These are phyloP conservation scores for Skeletonema tropicum DNA, from an alignment of 108 stramenopile genomes.

Conservation along the genomic window DNA sequence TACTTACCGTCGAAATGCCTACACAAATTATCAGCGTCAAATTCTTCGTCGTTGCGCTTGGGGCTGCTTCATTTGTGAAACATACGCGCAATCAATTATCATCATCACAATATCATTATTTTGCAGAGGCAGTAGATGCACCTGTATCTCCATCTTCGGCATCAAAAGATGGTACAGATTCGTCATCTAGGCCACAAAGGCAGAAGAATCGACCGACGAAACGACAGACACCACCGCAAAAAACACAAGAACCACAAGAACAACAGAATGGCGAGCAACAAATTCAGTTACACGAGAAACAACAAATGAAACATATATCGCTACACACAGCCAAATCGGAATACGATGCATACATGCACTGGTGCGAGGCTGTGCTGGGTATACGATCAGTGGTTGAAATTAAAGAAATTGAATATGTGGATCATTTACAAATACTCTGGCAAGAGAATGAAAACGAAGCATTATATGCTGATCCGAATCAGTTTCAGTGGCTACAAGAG, in stretches of 20 bases:
- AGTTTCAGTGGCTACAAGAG: conserved; percentile 41
- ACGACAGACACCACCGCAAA: neutral
- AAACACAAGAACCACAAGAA: neutral
- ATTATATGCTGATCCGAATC: conserved; percentile 7
- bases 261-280: conserved; percentile 47
- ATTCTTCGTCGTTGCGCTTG: neutral
- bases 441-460: conserved; percentile 43
- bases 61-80: neutral
- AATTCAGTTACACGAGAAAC: conserved; percentile 61
- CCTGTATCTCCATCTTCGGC: neutral
- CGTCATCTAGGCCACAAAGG: neutral
- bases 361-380: conserved; percentile 64
- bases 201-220: neutral
- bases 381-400: conserved; percentile 70
- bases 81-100: neutral
- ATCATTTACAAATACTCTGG: conserved; percentile 58
- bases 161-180: neutral
- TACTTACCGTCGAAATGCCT: neutral
- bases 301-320: conserved; percentile 6
- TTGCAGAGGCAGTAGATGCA: neutral
- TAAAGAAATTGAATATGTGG: conserved; percentile 69
- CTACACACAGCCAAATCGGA: conserved; percentile 6
- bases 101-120: neutral
- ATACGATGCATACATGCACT: conserved; percentile 51
- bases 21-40: neutral